Conservation (phyloP, 2,329 filamentous ascomycete genomes). For the Talaromyces sp. region DNA sequence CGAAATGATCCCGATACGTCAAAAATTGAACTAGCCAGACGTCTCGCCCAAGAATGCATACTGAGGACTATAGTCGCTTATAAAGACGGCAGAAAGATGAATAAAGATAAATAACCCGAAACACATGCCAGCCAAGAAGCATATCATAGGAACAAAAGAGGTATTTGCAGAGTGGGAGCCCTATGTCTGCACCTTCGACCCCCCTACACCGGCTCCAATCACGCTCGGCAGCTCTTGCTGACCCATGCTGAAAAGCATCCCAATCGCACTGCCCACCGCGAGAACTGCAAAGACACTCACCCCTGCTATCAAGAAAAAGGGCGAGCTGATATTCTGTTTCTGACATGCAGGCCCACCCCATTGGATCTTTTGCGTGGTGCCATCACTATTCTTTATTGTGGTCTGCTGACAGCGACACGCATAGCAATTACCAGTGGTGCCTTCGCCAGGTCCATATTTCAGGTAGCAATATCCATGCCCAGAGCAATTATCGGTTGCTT, state of each 20-base stretch:
- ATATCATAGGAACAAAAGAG: not conserved
- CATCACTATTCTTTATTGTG: constrained; percentile 47
- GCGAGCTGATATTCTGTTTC: constrained; percentile 85
- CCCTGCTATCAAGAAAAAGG: constrained; percentile 83
- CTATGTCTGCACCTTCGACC: constrained; percentile 51
- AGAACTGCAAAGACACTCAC: constrained; percentile 72
- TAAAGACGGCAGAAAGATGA: not conserved
- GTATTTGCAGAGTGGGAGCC: not conserved
- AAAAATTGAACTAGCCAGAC: not conserved
- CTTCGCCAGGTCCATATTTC: constrained; percentile 57
- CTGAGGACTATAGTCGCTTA: not conserved
- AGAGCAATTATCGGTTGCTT: constrained; percentile 75
- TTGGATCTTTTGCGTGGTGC: constrained; percentile 64
- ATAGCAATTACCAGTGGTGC: constrained; percentile 65
- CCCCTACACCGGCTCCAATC: constrained; percentile 90
- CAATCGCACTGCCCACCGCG: constrained; percentile 70
- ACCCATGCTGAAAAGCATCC: constrained; percentile 80
- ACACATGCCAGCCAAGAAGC: not conserved
- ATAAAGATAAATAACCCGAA: not conserved
- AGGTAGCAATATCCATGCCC: constrained; percentile 76
- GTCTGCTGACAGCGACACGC: constrained; percentile 73
- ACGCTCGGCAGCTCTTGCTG: constrained; percentile 88
- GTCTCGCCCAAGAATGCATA: not conserved
- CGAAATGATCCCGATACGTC: not conserved
- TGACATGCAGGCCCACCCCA: constrained; percentile 89